Evolutionary conservation across 1,284 basidiomycete genomes (phyloP), one percentile per base, ranked within the genome.

Genomic region (Pterulicium gracile): DNA sequence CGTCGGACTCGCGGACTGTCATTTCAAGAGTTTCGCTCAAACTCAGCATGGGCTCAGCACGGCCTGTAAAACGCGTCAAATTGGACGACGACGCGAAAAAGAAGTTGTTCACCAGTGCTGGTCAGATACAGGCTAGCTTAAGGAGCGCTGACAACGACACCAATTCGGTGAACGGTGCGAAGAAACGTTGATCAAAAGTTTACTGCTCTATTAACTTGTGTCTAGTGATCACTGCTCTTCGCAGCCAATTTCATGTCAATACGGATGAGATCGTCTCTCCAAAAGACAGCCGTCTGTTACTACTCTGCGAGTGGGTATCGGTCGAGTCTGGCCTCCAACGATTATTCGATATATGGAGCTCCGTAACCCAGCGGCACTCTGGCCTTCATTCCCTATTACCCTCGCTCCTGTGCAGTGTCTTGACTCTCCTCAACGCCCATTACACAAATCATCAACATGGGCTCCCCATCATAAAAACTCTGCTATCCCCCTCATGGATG

Each of bases 391-490:
- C 36, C 36, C 36, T 39, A 13, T 4, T 39, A 17, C 36, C 36
- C 1, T 75, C 78, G 1, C 54, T 79, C 0, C 55, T 88, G 3
- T 68, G 80, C 0, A 68, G 72, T 0, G 52, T 85, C 13, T 55
- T 89, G 46, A 67, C 61, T 2, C 60, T 88, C 0, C 63, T 84
- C 14, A 78, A 82, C 2, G 65, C 68, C 2, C 81, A 88, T 48
- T 80, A 82, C 51, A 69, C 75, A 0, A 73, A 76, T 55, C 85
- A 87, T 52, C 49, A 67, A 0, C 59, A 73, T 24, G 85, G 80
- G 0, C 61, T 72, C 36, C 68, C 78, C 0, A 74, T 88, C 27
- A 60, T 85, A 41, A 78, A 75, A 54, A 65, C 58, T 3, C 53
- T 87, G 12, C 63, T 88, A 15, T 69, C 73, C 1, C 66, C 72